These are phyloP conservation scores for Tetrahymena malaccensis DNA, from an alignment of 73 alveolate species.

Conservation along the genomic window DNA sequence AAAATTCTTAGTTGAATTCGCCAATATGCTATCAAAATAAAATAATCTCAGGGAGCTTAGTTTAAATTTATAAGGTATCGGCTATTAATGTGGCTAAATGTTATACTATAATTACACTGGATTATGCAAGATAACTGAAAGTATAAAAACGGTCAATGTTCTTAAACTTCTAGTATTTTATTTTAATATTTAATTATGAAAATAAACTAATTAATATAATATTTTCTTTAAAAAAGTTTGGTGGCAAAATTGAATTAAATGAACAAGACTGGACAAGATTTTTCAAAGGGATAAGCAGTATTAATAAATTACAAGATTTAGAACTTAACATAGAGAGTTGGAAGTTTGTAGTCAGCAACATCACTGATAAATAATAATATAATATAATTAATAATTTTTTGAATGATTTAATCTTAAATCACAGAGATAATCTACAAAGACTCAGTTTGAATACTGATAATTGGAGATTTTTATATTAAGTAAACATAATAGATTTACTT, in stretches of 20 bases:
- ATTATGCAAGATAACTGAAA: background rate
- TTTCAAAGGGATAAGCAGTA: background rate
- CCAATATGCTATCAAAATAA: background rate
- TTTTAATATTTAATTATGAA: background rate
- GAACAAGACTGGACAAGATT: background rate
- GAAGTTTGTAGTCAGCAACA: background rate
- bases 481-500: background rate
- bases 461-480: background rate
- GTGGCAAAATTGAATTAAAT: background rate
- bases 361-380: background rate
- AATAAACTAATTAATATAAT: background rate
- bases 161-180: background rate
- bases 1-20: background rate
- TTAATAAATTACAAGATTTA: background rate
- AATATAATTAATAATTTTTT: background rate
- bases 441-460: background rate
- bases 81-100: background rate
- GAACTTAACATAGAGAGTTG: background rate
- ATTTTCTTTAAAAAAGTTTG: background rate
- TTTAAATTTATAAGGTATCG: background rate
- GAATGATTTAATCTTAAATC: background rate
- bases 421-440: background rate
- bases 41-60: background rate
- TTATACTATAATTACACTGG: background rate
- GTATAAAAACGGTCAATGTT: background rate